These are phyloP conservation scores for Epichloe hybrida DNA, from an alignment of 2,329 filamentous ascomycete species.

Conservation along the genomic window DNA sequence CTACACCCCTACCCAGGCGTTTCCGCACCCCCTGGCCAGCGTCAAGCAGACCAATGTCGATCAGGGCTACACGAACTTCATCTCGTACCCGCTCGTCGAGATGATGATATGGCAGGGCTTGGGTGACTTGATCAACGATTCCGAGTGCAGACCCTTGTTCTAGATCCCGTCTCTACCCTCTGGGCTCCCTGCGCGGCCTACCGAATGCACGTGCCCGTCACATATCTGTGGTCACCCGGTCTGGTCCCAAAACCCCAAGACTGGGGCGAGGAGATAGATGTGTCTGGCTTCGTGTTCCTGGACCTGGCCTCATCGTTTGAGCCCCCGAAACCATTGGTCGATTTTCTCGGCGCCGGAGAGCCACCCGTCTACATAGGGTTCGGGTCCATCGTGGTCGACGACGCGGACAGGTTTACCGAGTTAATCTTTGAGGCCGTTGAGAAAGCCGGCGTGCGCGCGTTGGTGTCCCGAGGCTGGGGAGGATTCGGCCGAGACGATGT, in stretches of 20 bases:
- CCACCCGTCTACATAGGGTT: constrained; percentile 63
- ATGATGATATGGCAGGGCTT: constrained; percentile 88
- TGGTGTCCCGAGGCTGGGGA: constrained; percentile 67
- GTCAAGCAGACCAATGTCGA: constrained; percentile 63
- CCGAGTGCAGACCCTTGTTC: constrained; percentile 50
- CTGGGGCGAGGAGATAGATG: constrained; percentile 59
- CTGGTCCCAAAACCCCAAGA: constrained; percentile 54
- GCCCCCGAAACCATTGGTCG: constrained; percentile 41
- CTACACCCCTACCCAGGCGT: constrained; percentile 60
- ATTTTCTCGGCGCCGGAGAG: constrained; percentile 43
- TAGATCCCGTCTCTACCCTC: constrained; percentile 62
- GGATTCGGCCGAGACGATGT: constrained; percentile 46
- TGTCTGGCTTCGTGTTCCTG: constrained; percentile 68
- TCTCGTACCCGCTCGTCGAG: constrained; percentile 67
- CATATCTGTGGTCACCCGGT: constrained; percentile 57
- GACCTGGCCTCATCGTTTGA: constrained; percentile 50
- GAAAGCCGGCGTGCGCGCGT: constrained; percentile 51
- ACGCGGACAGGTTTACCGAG: constrained; percentile 52
- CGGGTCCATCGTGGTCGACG: constrained; percentile 62
- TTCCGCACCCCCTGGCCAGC: constrained; percentile 65
- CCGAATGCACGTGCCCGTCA: constrained; percentile 60
- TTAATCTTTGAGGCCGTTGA: constrained; percentile 59
- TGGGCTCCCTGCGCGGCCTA: constrained; percentile 67
- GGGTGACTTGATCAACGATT: constrained; percentile 69
- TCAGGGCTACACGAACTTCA: constrained; percentile 62